Evolutionary conservation across 2,329 filamentous ascomycete species (phyloP).

Genomic region (Coniochaeta prunicola): DNA sequence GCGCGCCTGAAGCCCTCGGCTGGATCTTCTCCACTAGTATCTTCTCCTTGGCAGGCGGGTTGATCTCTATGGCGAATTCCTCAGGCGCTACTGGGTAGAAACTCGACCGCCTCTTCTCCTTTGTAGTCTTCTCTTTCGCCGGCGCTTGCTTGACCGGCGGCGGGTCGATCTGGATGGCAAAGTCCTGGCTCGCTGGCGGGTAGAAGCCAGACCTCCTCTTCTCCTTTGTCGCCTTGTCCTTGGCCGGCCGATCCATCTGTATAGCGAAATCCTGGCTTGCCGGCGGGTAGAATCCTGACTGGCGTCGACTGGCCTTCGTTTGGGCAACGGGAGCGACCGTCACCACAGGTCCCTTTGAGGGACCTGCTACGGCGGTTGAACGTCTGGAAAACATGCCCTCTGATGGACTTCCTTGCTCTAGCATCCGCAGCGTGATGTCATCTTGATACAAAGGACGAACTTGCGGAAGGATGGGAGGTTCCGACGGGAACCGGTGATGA

Average conservation of each 20-base stretch:
- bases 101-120: not conserved
- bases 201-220: not conserved
- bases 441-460: not conserved
- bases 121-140: not conserved
- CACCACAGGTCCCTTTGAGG: not conserved
- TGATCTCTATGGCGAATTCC: not conserved
- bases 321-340: not conserved
- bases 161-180: not conserved
- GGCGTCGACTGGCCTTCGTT: not conserved
- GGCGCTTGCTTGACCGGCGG: not conserved
- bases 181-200: not conserved
- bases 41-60: not conserved
- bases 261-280: not conserved
- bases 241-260: not conserved
- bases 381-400: not conserved
- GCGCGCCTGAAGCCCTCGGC: not conserved
- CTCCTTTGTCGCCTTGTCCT: not conserved
- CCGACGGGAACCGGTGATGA: constrained; percentile 9
- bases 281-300: not conserved
- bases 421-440: constrained; percentile 11
- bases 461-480: not conserved
- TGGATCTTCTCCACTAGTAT: not conserved
- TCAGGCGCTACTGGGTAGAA: not conserved
- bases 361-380: not conserved
- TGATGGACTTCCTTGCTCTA: not conserved